A percentile compares a stretch with the other conserved stretches of the same genome.
phyloP scores from a whole-genome alignment of 2,329 filamentous ascomycete species.

The Penicillium sp. region DNA sequence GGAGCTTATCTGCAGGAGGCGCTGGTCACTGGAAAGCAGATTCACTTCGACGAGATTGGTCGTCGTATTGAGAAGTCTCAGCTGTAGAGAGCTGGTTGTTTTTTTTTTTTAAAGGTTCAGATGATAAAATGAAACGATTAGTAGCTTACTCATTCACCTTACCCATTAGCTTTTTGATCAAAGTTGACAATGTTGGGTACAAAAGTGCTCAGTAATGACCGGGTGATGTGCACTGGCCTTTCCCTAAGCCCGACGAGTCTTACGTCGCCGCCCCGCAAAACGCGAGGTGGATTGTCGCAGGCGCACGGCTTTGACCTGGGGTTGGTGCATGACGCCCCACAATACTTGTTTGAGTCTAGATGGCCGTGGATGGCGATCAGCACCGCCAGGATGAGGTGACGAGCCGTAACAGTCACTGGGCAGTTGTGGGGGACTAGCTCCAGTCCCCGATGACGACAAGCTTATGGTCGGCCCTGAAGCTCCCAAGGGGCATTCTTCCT shows the following conservation, averaged over 20 bases:
- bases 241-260: not conserved
- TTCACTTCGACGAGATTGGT: constrained; percentile 59
- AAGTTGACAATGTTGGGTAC: no score
- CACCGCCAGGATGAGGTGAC: not conserved
- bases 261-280: not conserved
- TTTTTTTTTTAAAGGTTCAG: not conserved
- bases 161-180: no score
- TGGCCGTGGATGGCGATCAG: not conserved
- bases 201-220: no score
- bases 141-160: not conserved
- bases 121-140: not conserved
- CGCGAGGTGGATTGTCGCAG: not conserved
- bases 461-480: not conserved
- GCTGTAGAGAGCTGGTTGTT: constrained; percentile 16
- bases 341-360: not conserved
- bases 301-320: not conserved
- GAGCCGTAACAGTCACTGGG: not conserved
- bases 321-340: not conserved
- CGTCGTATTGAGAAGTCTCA: constrained; percentile 42
- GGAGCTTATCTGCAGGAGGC: constrained; percentile 58
- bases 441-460: constrained; percentile 7
- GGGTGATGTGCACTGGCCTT: not conserved
- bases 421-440: not conserved
- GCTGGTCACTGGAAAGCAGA: constrained; percentile 54
- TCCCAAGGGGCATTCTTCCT: not conserved